A percentile compares a stretch with the other conserved stretches of the same genome.
Conservation (phyloP, 1,284 basidiomycete genomes). For the Singerocomus inundabilis region DNA sequence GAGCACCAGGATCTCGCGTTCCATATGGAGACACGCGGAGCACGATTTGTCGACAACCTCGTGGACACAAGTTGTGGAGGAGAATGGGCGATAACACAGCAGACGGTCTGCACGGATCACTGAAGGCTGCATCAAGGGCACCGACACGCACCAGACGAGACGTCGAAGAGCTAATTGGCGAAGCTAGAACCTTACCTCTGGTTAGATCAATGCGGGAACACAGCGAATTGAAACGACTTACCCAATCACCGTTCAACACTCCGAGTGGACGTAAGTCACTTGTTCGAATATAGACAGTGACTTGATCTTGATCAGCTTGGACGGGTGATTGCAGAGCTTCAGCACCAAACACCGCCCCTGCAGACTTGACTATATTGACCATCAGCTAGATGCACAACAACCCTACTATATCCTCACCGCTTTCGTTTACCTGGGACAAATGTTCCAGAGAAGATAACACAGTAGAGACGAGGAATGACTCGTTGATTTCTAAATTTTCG, state of each 20-base stretch:
- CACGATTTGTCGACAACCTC: conserved; percentile 11
- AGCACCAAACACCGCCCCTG: conserved; percentile 25
- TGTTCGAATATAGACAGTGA: conserved; percentile 56
- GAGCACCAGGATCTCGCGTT: conserved; percentile 42
- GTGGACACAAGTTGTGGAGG: conserved; percentile 24
- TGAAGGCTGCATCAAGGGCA: conserved; percentile 47
- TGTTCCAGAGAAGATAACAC: conserved; percentile 18
- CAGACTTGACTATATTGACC: conserved; percentile 6
- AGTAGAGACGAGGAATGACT: conserved; percentile 59
- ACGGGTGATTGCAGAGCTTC: conserved; percentile 35
- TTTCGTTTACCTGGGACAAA: conserved; percentile 11
- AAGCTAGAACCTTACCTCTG: conserved; percentile 28
- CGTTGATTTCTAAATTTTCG: conserved; percentile 63
- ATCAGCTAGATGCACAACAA: background rate
- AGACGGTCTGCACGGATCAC: conserved; percentile 41
- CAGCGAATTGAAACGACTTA: conserved; percentile 37
- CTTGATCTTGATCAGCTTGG: conserved; percentile 42
- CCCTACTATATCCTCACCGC: conserved; percentile 13
- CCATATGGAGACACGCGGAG: conserved; percentile 54
- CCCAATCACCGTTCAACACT: conserved; percentile 87
- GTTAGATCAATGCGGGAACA: conserved; percentile 3
- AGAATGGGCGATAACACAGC: conserved; percentile 28
- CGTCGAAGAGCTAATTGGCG: conserved; percentile 23
- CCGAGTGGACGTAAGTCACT: conserved; percentile 72
- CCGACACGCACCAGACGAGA: conserved; percentile 57